Evolutionary conservation across 352 stramenopile species (phyloP).

Genomic region (Globisporangium camurandrum): DNA sequence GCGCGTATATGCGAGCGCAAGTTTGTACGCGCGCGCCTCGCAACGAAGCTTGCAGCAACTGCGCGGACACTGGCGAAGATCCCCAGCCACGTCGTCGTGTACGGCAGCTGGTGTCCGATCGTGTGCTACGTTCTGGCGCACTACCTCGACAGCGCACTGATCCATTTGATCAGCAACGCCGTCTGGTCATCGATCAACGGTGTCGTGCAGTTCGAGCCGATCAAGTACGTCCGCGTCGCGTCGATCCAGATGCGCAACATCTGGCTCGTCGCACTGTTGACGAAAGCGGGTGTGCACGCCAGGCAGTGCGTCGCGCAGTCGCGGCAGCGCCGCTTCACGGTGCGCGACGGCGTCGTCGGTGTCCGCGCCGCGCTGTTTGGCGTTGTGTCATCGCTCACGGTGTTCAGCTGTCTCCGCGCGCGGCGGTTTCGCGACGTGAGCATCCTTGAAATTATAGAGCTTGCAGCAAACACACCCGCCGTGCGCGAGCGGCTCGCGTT

Average conservation of each 20-base stretch:
- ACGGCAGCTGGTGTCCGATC: constrained; percentile 28
- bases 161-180: constrained; percentile 17
- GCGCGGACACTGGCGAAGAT: constrained; percentile 15
- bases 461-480: background rate
- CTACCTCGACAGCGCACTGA: constrained; percentile 18
- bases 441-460: background rate
- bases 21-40: background rate
- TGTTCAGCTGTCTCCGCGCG: constrained; percentile 13
- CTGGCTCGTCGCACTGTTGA: constrained; percentile 23
- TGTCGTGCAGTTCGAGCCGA: constrained; percentile 13
- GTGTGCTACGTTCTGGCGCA: constrained; percentile 20
- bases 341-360: constrained; percentile 12
- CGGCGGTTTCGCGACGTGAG: constrained; percentile 6
- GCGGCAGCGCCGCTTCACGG: constrained; percentile 1
- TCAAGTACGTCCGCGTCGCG: constrained; percentile 14
- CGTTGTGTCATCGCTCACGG: constrained; percentile 15
- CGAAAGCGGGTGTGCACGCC: constrained; percentile 7
- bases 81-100: constrained; percentile 25
- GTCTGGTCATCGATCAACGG: constrained; percentile 16
- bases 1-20: constrained; percentile 13
- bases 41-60: constrained; percentile 4
- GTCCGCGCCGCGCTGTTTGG: constrained; percentile 15
- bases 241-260: constrained; percentile 34
- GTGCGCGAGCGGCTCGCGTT: constrained; percentile 4
- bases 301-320: constrained; percentile 3